phyloP scores from a whole-genome alignment of 2,329 filamentous ascomycete species.

The Aspergillus carbonarius region DNA sequence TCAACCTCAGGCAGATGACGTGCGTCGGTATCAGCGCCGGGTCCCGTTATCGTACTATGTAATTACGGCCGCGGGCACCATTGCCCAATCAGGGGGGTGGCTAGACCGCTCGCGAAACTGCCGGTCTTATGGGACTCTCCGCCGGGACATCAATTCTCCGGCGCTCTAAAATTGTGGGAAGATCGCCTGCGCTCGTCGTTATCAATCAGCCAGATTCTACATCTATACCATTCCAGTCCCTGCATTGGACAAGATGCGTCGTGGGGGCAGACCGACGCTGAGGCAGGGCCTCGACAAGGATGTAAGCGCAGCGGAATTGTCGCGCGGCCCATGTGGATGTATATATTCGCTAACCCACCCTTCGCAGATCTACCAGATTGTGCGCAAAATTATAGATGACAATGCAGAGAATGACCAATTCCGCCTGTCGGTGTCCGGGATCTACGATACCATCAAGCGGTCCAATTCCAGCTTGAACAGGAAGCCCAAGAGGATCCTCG shows the following conservation, averaged over 20 bases:
- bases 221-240: not conserved
- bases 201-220: not conserved
- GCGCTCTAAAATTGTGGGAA: slow-evolving; percentile 20
- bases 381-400: slow-evolving; percentile 73
- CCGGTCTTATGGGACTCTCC: not conserved
- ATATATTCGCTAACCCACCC: slow-evolving; percentile 7
- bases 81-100: not conserved
- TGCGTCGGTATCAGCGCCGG: not conserved
- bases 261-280: slow-evolving; percentile 48
- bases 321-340: not conserved
- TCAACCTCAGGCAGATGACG: slow-evolving; percentile 1
- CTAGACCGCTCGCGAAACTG: not conserved
- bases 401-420: slow-evolving; percentile 51
- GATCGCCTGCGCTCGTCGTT: slow-evolving; percentile 3
- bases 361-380: slow-evolving; percentile 68
- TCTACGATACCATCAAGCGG: slow-evolving; percentile 77
- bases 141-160: slow-evolving; percentile 19
- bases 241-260: slow-evolving; percentile 35
- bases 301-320: slow-evolving; percentile 32
- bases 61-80: not conserved
- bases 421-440: slow-evolving; percentile 57
- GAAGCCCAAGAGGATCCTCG: slow-evolving; percentile 75
- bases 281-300: slow-evolving; percentile 64
- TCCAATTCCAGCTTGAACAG: slow-evolving; percentile 87
- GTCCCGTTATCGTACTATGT: not conserved